Conservation (phyloP, 805 yeast species). For the Suhomyces sp. region DNA sequence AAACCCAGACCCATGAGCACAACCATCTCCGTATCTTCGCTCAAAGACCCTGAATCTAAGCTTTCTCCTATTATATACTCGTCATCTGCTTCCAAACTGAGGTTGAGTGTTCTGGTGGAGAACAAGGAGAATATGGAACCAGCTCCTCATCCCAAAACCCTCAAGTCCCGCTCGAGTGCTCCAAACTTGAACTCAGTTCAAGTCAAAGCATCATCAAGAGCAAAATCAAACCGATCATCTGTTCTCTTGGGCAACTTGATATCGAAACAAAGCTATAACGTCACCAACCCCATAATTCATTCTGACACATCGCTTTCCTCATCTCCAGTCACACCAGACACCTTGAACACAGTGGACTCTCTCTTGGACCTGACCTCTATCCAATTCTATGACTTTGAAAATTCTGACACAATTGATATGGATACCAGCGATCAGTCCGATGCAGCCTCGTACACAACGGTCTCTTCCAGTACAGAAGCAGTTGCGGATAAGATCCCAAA, state of each 20-base stretch:
- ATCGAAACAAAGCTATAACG: conserved; percentile 2
- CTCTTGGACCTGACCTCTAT: conserved; percentile 19
- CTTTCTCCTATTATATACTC: conserved; percentile 1
- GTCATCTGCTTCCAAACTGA: conserved; percentile 4
- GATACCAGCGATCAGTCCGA: conserved; percentile 4
- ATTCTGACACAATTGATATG: conserved; percentile 5
- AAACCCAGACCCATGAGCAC: conserved; percentile 16
- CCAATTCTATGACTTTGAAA: conserved; percentile 17
- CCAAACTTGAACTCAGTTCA: conserved; percentile 18
- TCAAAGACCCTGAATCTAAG: neutral
- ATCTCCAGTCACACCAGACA: conserved; percentile 14
- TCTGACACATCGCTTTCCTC: conserved; percentile 3
- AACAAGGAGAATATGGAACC: conserved; percentile 16
- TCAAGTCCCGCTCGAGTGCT: conserved; percentile 22
- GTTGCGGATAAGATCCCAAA: neutral
- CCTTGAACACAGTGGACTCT: conserved; percentile 16
- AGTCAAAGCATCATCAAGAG: neutral
- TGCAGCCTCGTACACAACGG: neutral
- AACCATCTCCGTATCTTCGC: conserved; percentile 10
- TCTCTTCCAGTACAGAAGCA: conserved; percentile 1
- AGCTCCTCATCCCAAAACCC: conserved; percentile 6
- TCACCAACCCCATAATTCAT: conserved; percentile 10
- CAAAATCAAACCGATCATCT: conserved; percentile 4
- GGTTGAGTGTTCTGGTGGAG: conserved; percentile 3
- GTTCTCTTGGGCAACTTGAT: conserved; percentile 6